phyloP scores from a whole-genome alignment of 2,329 filamentous ascomycete species.

The Cordyceps cicadae region DNA sequence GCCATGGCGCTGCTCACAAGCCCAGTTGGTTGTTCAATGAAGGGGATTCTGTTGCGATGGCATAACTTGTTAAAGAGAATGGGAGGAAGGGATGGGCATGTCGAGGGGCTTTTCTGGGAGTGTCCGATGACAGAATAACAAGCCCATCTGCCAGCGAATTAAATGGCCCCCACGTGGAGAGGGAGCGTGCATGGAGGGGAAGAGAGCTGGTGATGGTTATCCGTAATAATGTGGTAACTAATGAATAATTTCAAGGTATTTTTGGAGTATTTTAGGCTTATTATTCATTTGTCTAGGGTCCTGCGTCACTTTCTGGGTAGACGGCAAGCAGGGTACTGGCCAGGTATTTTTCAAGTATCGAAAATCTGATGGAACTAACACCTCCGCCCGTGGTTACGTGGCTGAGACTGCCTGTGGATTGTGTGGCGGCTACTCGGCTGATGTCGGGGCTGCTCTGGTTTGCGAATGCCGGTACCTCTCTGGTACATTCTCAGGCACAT shows the following conservation, averaged over 20 bases:
- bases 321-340: background rate
- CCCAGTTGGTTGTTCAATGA: background rate
- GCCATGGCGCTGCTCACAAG: background rate
- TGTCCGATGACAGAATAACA: background rate
- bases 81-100: background rate
- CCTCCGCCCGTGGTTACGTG: background rate
- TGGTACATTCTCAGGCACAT: background rate
- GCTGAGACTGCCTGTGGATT: background rate
- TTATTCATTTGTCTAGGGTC: background rate
- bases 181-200: background rate
- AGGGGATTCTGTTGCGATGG: too few relatives aligned
- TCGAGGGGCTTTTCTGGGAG: background rate
- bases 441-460: background rate
- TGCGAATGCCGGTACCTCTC: background rate
- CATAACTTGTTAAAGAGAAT: background rate
- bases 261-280: background rate
- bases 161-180: background rate
- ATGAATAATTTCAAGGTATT: background rate
- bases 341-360: background rate
- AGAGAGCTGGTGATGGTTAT: background rate
- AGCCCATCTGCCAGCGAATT: background rate
- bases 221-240: background rate
- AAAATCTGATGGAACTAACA: background rate
- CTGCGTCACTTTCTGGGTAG: background rate
- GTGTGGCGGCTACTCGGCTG: background rate